A percentile compares a stretch with the other conserved stretches of the same genome.
Evolutionary conservation across 2,329 filamentous ascomycete genomes (phyloP).

Genomic region (Aspergillus sergii): DNA sequence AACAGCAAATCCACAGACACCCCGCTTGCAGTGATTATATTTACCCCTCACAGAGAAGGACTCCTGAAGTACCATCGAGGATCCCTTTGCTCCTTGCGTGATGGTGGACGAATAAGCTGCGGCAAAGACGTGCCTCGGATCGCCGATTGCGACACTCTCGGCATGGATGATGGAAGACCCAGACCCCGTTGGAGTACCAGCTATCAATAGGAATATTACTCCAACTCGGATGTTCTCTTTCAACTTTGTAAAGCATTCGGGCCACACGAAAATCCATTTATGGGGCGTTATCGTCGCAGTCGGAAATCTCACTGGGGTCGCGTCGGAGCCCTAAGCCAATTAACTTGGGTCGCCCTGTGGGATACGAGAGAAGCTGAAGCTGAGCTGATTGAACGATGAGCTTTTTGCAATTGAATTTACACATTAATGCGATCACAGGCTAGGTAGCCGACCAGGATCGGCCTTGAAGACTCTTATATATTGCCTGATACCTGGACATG

Average conservation of each 20-base stretch:
- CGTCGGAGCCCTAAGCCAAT: neutral
- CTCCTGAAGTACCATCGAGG: neutral
- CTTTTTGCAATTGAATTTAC: neutral
- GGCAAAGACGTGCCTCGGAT: neutral
- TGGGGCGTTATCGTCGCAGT: neutral
- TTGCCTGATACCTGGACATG: neutral
- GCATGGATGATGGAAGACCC: neutral
- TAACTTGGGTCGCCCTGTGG: neutral
- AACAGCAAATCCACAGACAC: neutral
- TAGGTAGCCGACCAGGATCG: neutral
- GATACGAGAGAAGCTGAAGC: neutral
- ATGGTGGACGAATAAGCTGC: neutral
- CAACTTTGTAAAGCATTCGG: neutral
- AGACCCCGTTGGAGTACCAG: neutral
- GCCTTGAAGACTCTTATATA: neutral
- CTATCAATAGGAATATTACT: neutral
- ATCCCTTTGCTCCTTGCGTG: neutral
- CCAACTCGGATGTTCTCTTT: neutral
- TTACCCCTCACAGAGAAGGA: neutral
- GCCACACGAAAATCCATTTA: neutral
- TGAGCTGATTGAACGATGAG: neutral
- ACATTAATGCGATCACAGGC: neutral
- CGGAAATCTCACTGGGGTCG: neutral
- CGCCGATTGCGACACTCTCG: slow-evolving; percentile 1
- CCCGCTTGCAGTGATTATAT: neutral